phyloP scores from a whole-genome alignment of 768 basidiomycete genomes.

The Lactarius indigo region DNA sequence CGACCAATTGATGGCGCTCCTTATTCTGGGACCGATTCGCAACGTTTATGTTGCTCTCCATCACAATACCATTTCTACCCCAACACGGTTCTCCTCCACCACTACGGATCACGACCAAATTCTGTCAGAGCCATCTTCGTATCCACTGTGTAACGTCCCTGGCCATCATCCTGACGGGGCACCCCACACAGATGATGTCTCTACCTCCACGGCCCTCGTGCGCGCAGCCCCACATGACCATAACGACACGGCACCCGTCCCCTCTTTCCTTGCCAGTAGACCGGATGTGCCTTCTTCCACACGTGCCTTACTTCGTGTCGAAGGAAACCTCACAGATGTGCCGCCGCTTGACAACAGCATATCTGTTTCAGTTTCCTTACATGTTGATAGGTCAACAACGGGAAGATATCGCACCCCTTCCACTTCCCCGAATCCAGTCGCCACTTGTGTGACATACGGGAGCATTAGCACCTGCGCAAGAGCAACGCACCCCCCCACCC shows the following conservation, averaged over 20 bases:
- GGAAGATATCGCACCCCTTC: too few relatives aligned
- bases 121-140: background rate
- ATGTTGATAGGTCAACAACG: too few relatives aligned
- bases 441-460: background rate
- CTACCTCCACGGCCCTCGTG: background rate
- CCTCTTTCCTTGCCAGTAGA: too few relatives aligned
- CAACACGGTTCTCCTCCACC: background rate
- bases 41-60: background rate
- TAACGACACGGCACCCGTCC: background rate
- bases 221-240: background rate
- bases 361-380: too few relatives aligned
- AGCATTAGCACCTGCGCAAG: background rate
- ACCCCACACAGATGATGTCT: background rate
- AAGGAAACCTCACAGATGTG: background rate
- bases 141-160: background rate
- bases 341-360: background rate
- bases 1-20: background rate
- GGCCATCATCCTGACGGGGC: background rate
- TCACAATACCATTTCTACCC: background rate
- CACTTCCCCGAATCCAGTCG: background rate
- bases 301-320: background rate
- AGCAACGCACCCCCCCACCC: background rate
- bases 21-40: background rate
- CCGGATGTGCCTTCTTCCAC: background rate
- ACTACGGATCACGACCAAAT: background rate